Conservation (phyloP, 2,329 filamentous ascomycete genomes). For the Anisogramma anomala region DNA sequence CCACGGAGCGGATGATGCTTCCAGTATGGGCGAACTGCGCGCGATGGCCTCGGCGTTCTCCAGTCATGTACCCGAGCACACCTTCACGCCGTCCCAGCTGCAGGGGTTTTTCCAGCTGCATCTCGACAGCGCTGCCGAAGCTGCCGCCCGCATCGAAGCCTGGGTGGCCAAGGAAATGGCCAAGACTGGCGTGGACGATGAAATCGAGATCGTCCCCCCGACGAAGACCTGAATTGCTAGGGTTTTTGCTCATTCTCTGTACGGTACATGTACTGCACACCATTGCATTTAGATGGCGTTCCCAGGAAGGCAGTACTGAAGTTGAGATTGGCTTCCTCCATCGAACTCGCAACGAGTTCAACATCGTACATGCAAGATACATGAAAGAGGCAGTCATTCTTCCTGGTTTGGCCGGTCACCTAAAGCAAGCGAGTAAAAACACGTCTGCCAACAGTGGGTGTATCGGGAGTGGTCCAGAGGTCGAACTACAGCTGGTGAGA, state of each 20-base stretch:
- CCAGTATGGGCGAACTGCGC: conserved; percentile 8
- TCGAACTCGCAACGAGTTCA: no score
- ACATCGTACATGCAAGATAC: no score
- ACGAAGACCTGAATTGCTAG: neutral
- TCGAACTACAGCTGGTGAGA: no score
- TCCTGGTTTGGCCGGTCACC: no score
- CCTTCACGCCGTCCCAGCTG: conserved; percentile 25
- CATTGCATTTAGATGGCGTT: neutral
- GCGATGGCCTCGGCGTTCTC: conserved; percentile 22
- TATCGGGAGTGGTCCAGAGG: no score
- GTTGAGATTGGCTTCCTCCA: no score
- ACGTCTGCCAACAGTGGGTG: no score
- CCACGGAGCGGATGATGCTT: conserved; percentile 16
- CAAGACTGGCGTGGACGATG: conserved; percentile 4
- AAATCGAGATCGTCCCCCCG: conserved; percentile 9
- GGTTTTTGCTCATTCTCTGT: no score
- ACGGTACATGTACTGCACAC: neutral
- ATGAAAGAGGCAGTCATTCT: no score
- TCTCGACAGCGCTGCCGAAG: conserved; percentile 22
- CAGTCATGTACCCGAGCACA: conserved; percentile 22
- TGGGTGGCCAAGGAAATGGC: conserved; percentile 10
- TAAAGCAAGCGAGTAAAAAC: no score
- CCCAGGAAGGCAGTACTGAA: no score
- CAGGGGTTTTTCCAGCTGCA: conserved; percentile 27
- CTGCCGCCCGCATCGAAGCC: conserved; percentile 14